phyloP scores from a whole-genome alignment of 257 asterid genomes.

The Solanum sitiens region DNA sequence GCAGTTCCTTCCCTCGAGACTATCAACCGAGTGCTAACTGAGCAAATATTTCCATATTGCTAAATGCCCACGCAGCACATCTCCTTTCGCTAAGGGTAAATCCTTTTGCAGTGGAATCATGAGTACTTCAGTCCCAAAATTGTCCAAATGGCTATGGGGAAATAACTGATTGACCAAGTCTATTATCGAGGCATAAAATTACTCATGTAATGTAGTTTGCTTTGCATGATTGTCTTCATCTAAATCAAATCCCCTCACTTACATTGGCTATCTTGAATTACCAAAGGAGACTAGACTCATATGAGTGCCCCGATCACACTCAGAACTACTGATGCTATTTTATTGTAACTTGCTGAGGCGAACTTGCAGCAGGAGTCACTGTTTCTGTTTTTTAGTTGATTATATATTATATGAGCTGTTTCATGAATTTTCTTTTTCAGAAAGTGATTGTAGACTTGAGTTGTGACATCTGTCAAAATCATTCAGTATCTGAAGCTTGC shows the following conservation, averaged over 20 bases:
- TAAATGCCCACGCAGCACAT: not conserved
- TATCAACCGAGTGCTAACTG: not conserved
- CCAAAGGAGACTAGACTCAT: not conserved
- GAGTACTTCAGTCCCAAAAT: not conserved
- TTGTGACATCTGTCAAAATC: not conserved
- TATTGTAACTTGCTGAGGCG: too few species aligned
- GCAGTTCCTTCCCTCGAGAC: not conserved
- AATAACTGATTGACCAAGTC: not conserved
- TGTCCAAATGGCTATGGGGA: not conserved
- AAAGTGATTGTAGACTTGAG: not conserved
- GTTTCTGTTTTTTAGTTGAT: not conserved
- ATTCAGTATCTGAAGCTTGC: not conserved
- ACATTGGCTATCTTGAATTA: not conserved
- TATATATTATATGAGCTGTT: not conserved
- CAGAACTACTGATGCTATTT: not conserved
- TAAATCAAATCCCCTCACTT: not conserved
- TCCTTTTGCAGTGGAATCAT: not conserved
- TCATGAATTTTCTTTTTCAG: not conserved
- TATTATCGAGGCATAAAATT: not conserved
- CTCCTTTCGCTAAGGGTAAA: not conserved
- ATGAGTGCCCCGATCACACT: not conserved
- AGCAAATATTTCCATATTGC: not conserved
- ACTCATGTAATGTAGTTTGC: not conserved
- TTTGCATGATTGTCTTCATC: not conserved
- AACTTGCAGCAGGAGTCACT: not conserved